Base-by-base conservation (phyloP, 2,329 filamentous ascomycete species). In the Fusarium sp. region DNA sequence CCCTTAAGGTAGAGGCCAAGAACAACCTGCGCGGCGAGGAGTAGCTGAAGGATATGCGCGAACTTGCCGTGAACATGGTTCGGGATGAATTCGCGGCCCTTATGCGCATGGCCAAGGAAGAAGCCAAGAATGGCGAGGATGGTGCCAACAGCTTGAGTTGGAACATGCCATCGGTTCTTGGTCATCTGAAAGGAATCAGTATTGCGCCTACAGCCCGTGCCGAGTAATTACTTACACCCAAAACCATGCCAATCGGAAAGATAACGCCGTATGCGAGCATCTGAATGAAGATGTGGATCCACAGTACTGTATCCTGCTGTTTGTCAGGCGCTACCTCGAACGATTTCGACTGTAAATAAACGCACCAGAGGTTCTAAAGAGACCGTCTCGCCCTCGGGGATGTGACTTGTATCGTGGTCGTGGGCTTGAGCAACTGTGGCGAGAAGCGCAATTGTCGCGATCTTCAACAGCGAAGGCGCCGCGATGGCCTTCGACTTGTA, bases 241-340 rank as follows among this genome's bases (percentile, higher is more conserved):
- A 84, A 42, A 98, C 94, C 95, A 99, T 98, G 74, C 96, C 96
- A 17, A 93, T 86, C 13, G 96, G 96, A 76, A 97, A 98, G 62
- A 98, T 88, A 72, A 99, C 86, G 66, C 96, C 96, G 84, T 97
- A 98, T 60, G 94, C 90, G 61, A 96, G 77, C 78, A 90, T 91
- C 86, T 97, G 95, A 45, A 97, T 81, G 63, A 97, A 86, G 76
- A 99, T 98, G 81, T 99, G 96, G 72, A 91, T 86, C 96, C 96
- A 99, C 88, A 99, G 81, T 75, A 90, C 93, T 42, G 90, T 87
- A 79, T 98, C 96, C 87, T 90, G 70, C 26, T 71, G 24, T 38
- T 22, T 31, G 73, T 86, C 66, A 86, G 78, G 66, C 43, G 52
- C 39, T 26, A 11, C 22, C 24, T 45, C 22, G n/a, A 36, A 20